These are phyloP conservation scores for Pleurotus sapidus DNA, from an alignment of 768 basidiomycete species.

Conservation along the genomic window DNA sequence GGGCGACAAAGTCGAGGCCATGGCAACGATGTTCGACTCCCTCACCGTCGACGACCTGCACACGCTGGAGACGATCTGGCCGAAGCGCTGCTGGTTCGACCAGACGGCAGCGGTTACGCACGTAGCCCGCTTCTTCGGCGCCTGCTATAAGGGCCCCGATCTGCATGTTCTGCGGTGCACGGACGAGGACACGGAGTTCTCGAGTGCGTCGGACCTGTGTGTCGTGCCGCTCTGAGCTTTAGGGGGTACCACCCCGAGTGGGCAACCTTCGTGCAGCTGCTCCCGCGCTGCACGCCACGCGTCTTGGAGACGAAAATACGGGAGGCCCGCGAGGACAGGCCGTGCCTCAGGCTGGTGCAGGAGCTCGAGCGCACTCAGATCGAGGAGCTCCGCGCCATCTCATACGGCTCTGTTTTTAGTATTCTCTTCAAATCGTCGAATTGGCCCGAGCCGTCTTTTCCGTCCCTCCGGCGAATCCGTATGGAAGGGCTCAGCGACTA, in stretches of 20 bases:
- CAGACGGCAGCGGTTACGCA: neutral
- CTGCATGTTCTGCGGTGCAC: neutral
- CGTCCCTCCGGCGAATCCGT: neutral
- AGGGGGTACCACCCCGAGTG: neutral
- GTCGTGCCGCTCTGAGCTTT: neutral
- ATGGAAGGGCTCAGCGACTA: neutral
- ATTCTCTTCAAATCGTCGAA: neutral
- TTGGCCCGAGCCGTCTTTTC: neutral
- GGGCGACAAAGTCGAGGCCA: neutral
- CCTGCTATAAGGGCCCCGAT: neutral
- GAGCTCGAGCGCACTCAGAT: neutral
- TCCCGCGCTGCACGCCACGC: neutral
- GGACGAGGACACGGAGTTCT: neutral
- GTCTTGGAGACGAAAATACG: neutral
- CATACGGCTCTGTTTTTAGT: neutral
- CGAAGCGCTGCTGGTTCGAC: neutral
- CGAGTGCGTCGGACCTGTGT: too few species aligned
- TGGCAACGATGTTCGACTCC: neutral
- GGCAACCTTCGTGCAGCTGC: neutral
- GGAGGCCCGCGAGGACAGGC: too few species aligned
- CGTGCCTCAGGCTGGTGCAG: too few species aligned
- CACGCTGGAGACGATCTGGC: neutral
- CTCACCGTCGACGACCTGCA: neutral
- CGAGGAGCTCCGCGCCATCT: neutral
- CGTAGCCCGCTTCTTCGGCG: neutral